Evolutionary conservation across 2,329 filamentous ascomycete species (phyloP).

Genomic region (Pseudonectria foliicola): DNA sequence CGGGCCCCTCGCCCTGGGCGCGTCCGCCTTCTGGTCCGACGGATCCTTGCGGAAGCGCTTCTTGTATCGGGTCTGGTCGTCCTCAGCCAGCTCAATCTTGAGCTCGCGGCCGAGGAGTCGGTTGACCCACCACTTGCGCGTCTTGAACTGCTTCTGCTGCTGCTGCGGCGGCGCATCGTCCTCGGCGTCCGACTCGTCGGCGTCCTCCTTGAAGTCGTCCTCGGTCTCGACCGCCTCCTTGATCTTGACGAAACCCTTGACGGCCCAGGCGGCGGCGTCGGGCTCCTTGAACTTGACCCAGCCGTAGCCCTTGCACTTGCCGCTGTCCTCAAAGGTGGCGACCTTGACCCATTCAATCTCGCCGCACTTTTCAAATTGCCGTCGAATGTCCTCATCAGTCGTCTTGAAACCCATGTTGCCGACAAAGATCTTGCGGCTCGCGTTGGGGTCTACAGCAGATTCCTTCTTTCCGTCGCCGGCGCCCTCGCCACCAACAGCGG

Average conservation of each 20-base stretch:
- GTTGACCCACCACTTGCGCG: constrained; percentile 77
- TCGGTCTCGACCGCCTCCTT: constrained; percentile 57
- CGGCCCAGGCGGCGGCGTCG: constrained; percentile 59
- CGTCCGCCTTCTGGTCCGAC: constrained; percentile 18
- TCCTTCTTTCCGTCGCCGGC: constrained; percentile 27
- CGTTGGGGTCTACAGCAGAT: constrained; percentile 41
- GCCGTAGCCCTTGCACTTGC: constrained; percentile 95
- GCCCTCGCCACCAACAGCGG: constrained; percentile 18
- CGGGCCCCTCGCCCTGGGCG: constrained; percentile 30
- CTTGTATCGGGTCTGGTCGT: constrained; percentile 81
- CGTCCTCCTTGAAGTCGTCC: constrained; percentile 49
- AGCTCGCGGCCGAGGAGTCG: constrained; percentile 71
- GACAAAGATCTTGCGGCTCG: constrained; percentile 80
- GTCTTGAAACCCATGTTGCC: constrained; percentile 81
- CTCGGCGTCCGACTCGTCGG: constrained; percentile 37
- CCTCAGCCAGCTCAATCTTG: constrained; percentile 89
- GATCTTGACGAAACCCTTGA: constrained; percentile 73
- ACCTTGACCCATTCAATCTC: constrained; percentile 76
- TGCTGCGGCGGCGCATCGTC: constrained; percentile 32
- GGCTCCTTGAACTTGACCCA: constrained; percentile 88
- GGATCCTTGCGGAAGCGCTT: constrained; percentile 80
- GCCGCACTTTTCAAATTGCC: constrained; percentile 82
- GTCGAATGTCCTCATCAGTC: constrained; percentile 70
- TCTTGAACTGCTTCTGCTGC: constrained; percentile 47
- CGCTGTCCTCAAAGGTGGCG: constrained; percentile 91